Evolutionary conservation across 2,329 filamentous ascomycete genomes (phyloP).

Genomic region (Clonostachys byssicola): DNA sequence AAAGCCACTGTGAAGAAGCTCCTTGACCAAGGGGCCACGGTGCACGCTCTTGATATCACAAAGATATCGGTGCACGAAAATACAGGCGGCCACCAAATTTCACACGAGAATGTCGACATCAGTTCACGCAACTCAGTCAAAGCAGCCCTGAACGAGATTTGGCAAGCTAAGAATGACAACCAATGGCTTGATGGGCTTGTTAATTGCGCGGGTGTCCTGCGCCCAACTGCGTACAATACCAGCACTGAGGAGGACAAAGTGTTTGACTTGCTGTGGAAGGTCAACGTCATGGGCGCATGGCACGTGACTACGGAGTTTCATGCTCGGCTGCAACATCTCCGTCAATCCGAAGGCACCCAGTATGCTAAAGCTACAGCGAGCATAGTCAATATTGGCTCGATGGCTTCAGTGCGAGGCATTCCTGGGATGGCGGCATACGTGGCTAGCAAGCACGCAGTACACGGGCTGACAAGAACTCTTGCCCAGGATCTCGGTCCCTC

Average conservation of each 20-base stretch:
- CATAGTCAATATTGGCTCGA: conserved; percentile 39
- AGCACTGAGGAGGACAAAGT: conserved; percentile 2
- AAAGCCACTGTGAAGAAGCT: too few species aligned
- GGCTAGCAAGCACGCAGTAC: conserved; percentile 16
- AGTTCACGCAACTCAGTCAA: too few species aligned
- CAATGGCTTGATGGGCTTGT: conserved; percentile 3
- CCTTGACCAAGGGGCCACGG: too few species aligned
- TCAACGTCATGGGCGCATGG: conserved; percentile 41
- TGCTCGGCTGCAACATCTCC: neutral
- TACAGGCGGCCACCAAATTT: too few species aligned
- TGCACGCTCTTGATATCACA: too few species aligned
- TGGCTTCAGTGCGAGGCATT: conserved; percentile 28
- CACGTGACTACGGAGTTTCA: neutral
- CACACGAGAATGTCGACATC: too few species aligned
- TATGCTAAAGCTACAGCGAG: conserved; percentile 9
- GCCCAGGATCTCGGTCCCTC: neutral
- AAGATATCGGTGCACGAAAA: too few species aligned
- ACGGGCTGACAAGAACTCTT: conserved; percentile 12
- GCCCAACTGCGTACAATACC: conserved; percentile 1
- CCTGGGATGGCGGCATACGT: conserved; percentile 13
- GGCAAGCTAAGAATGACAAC: too few species aligned
- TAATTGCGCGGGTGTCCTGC: conserved; percentile 1
- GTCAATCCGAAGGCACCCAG: neutral
- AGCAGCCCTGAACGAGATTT: too few species aligned
- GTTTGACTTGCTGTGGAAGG: conserved; percentile 14